These are phyloP conservation scores for Talaromyces stipitatus DNA, from an alignment of 495 filamentous ascomycete genomes.

Conservation along the genomic window DNA sequence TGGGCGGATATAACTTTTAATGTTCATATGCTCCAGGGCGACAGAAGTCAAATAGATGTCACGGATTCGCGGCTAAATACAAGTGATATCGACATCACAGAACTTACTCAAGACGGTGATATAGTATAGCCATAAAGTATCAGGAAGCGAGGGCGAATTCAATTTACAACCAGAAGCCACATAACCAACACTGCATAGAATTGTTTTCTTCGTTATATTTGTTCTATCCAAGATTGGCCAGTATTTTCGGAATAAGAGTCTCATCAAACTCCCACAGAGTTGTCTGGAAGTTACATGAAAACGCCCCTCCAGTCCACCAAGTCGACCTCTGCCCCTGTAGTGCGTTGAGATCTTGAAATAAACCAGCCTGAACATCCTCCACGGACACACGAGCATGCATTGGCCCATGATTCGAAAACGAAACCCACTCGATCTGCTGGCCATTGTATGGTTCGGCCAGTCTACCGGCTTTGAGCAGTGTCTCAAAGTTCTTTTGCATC, in stretches of 20 bases:
- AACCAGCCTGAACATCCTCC: slow-evolving; percentile 23
- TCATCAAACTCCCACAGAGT: slow-evolving; percentile 33
- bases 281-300: slow-evolving; percentile 29
- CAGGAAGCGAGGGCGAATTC: too few species aligned
- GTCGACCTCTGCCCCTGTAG: slow-evolving; percentile 32
- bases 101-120: too few species aligned
- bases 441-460: slow-evolving; percentile 10
- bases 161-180: too few species aligned
- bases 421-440: slow-evolving; percentile 21
- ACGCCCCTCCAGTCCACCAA: slow-evolving; percentile 35
- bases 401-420: slow-evolving; percentile 28
- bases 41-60: too few species aligned
- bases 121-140: too few species aligned
- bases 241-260: slow-evolving; percentile 16
- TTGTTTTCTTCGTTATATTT: too few species aligned
- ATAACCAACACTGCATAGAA: too few species aligned
- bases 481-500: slow-evolving; percentile 19
- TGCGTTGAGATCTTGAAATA: slow-evolving; percentile 26
- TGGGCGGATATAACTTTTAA: too few species aligned
- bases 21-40: too few species aligned
- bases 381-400: slow-evolving; percentile 24
- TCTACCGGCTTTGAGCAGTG: slow-evolving; percentile 19
- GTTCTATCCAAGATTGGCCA: slow-evolving; percentile 9
- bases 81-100: too few species aligned
- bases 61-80: too few species aligned